Evolutionary conservation across 1,139 yeast genomes (phyloP), one percentile per base, ranked within the genome.

Genomic region (Pichia terricola): DNA sequence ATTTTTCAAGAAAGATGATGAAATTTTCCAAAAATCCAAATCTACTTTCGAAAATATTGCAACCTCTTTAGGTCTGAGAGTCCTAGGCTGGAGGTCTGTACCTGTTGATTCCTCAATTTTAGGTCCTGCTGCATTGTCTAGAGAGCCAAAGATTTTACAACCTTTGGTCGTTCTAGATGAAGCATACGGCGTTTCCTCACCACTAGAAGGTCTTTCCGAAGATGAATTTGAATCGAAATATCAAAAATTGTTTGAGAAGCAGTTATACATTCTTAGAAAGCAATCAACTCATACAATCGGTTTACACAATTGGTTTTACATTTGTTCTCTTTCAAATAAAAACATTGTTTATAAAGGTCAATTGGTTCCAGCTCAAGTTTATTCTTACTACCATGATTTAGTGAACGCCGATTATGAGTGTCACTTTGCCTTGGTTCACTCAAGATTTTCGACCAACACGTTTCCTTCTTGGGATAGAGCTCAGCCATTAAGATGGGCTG

Each of bases 391-490:
- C 69, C 89, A 86, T 62, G 98, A 91, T 66, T 75, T 91, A 63
- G 83, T 80, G 50, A 88, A 88, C 63, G 91, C 88, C 36, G 94
- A 88, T 60, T 91, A 81, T 65, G 94, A 88, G 67, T 94, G 95
- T 38, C 97, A 89, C 62, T 87, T 91, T 72, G 95, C 96, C 26
- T 75, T 91, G 45, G 97, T 89, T 42, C 98, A 91, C 68, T 89
- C 97, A 28, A 81, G 98, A 64, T 91, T 91, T 73, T 88, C 96
- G 45, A 91, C 98, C 42, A 91, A 91, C 67, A 91, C 98, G 41
- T 91, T 91, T 77, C 98, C 98, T 41, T 85, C 96, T 26, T 91
- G 98, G 98, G 98, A 91, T 67, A 80, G 98, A 67, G 98, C 98
- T 35, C 98, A 91, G 67, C 98, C 98, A 42, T 75, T 89, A 58